Conservation (phyloP, 106 monocot genomes). For the Ottelia alismoides region DNA sequence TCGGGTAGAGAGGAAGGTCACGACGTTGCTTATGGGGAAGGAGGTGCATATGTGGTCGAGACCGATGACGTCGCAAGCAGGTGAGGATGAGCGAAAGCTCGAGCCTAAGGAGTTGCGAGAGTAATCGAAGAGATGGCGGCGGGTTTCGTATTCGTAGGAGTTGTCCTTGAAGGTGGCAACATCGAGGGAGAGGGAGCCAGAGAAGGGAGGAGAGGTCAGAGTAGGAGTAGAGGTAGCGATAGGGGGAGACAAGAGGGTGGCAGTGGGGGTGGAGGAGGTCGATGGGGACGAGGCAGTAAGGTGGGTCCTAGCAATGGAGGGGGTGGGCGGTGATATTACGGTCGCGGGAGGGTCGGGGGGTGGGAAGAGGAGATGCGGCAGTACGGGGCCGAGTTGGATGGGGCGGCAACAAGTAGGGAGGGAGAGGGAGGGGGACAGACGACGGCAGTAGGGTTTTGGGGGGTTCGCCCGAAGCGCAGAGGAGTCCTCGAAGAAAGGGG, state of each 20-base stretch:
- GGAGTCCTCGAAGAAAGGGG: slow-evolving; percentile 10
- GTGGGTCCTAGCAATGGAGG: slow-evolving; percentile 24
- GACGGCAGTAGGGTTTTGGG: slow-evolving; percentile 24
- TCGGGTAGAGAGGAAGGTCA: slow-evolving; percentile 8
- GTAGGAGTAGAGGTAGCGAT: slow-evolving; percentile 41
- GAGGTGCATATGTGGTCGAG: slow-evolving; percentile 36
- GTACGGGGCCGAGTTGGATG: slow-evolving; percentile 33
- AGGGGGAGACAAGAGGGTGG: slow-evolving; percentile 21
- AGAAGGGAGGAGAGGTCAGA: slow-evolving; percentile 23
- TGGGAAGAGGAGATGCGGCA: slow-evolving; percentile 25
- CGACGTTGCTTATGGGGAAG: slow-evolving; percentile 36
- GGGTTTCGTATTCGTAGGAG: no score
- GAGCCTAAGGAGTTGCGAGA: slow-evolving; percentile 19
- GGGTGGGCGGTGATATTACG: slow-evolving; percentile 21
- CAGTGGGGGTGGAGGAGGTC: neutral
- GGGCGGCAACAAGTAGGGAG: slow-evolving; percentile 21
- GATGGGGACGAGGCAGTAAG: slow-evolving; percentile 24
- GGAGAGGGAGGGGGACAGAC: slow-evolving; percentile 20
- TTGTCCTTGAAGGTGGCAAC: slow-evolving; percentile 10
- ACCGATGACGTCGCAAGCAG: slow-evolving; percentile 27
- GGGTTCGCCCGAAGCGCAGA: slow-evolving; percentile 24
- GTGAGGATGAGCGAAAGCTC: neutral
- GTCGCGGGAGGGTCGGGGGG: slow-evolving; percentile 8
- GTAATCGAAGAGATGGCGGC: slow-evolving; percentile 28
- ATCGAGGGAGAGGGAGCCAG: slow-evolving; percentile 33